Evolutionary conservation across 2,329 filamentous ascomycete species (phyloP).

Genomic region (Trichothecium roseum): DNA sequence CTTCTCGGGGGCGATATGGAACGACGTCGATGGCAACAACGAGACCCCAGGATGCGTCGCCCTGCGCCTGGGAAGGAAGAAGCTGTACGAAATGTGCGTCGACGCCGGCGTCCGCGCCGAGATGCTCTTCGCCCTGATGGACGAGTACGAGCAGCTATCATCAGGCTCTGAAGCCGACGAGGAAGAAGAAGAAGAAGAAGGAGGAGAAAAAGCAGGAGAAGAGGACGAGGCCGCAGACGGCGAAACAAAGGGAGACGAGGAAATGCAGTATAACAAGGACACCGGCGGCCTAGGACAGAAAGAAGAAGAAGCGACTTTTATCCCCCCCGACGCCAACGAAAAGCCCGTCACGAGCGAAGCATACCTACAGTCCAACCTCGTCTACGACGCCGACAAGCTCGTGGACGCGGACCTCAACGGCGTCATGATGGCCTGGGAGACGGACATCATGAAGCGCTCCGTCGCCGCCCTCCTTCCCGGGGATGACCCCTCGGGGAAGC

Average conservation of each 20-base stretch:
- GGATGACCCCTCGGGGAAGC: slow-evolving; percentile 39
- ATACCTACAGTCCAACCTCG: slow-evolving; percentile 59
- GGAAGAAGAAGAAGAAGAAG: slow-evolving; percentile 36
- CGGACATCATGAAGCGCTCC: slow-evolving; percentile 71
- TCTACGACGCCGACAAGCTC: slow-evolving; percentile 54
- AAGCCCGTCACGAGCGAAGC: slow-evolving; percentile 50
- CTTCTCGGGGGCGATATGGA: slow-evolving; percentile 90
- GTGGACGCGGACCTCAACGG: slow-evolving; percentile 69
- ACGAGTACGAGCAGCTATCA: slow-evolving; percentile 66
- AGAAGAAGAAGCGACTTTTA: slow-evolving; percentile 9
- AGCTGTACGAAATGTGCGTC: slow-evolving; percentile 73
- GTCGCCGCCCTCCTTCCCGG: slow-evolving; percentile 54
- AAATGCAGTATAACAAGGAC: slow-evolving; percentile 15
- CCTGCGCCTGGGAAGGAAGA: slow-evolving; percentile 52
- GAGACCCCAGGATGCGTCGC: slow-evolving; percentile 92
- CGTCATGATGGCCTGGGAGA: slow-evolving; percentile 93
- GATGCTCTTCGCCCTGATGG: slow-evolving; percentile 71
- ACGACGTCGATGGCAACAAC: slow-evolving; percentile 75
- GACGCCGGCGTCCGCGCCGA: slow-evolving; percentile 87
- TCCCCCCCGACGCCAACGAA: slow-evolving; percentile 24
- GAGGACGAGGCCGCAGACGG: slow-evolving; percentile 27
- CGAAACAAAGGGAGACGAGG: slow-evolving; percentile 13
- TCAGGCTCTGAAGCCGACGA: slow-evolving; percentile 43
- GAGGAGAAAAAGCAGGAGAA: too few species aligned
- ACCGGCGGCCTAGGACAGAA: slow-evolving; percentile 17